phyloP scores from a whole-genome alignment of 179 eudicot genomes.

The Drosera spatulata region DNA sequence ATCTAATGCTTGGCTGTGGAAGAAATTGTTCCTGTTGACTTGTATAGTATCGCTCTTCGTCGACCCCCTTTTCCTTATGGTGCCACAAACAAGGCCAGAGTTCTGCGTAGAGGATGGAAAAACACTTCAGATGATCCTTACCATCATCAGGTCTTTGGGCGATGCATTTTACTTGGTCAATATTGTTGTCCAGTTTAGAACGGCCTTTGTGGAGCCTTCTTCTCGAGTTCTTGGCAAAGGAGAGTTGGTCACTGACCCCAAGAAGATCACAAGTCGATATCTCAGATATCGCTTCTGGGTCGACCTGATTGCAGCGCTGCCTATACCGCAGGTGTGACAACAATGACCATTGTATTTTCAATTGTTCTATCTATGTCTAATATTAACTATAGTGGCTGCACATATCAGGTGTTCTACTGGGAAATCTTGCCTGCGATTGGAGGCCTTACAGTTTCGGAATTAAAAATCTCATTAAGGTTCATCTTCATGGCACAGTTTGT shows the following conservation, averaged over 20 bases:
- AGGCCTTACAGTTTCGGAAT: slow-evolving; percentile 8
- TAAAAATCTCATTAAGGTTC: slow-evolving; percentile 7
- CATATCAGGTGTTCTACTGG: slow-evolving; percentile 14
- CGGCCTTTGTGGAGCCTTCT: slow-evolving; percentile 13
- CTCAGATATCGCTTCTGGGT: slow-evolving; percentile 14
- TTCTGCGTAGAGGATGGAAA: slow-evolving; percentile 14
- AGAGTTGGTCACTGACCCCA: slow-evolving; percentile 8
- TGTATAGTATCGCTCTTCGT: slow-evolving; percentile 15
- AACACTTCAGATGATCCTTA: slow-evolving; percentile 2
- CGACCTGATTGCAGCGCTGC: slow-evolving; percentile 19
- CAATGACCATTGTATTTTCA: neutral
- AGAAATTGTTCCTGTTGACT: slow-evolving; percentile 8
- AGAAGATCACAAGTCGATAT: slow-evolving; percentile 10
- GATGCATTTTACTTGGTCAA: slow-evolving; percentile 17
- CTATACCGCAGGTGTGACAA: slow-evolving; percentile 17
- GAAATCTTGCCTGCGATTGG: slow-evolving; percentile 8
- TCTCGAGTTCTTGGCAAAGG: slow-evolving; percentile 16
- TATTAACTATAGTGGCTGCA: no score
- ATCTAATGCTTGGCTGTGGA: slow-evolving; percentile 9
- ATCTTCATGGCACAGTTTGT: slow-evolving; percentile 11
- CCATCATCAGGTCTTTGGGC: slow-evolving; percentile 9
- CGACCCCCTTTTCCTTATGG: slow-evolving; percentile 22
- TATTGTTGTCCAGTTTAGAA: slow-evolving; percentile 15
- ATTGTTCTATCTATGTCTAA: neutral
- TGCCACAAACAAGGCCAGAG: slow-evolving; percentile 7